phyloP scores from a whole-genome alignment of 208 protist species.

The Crithidia mellificae region DNA sequence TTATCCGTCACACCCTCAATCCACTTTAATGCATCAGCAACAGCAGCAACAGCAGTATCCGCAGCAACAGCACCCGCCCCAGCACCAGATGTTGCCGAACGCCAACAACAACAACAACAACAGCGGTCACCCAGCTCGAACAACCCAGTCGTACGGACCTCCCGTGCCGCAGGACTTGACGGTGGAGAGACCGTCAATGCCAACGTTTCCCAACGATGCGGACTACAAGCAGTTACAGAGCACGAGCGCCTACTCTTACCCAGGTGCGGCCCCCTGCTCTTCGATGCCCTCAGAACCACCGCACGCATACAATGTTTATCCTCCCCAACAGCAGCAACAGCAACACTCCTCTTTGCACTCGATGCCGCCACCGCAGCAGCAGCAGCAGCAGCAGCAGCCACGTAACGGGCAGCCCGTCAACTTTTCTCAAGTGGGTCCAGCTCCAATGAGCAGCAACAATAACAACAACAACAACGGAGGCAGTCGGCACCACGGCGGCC shows the following conservation, averaged over 20 bases:
- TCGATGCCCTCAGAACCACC: slow-evolving; percentile 1
- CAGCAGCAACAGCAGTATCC: not conserved
- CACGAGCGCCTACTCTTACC: not conserved
- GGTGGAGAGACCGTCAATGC: not conserved
- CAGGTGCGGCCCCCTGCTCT: not conserved
- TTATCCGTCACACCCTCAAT: no score
- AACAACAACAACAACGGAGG: not conserved
- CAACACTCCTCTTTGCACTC: not conserved
- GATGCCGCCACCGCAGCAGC: not conserved
- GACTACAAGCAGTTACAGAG: not conserved
- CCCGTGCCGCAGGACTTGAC: not conserved
- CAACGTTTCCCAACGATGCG: not conserved
- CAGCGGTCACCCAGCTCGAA: not conserved
- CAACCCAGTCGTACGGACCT: not conserved
- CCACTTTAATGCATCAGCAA: no score
- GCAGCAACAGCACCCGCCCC: not conserved
- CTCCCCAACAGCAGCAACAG: no score
- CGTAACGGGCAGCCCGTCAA: not conserved
- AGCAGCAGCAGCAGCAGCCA: no score
- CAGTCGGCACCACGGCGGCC: not conserved
- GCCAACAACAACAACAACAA: no score
- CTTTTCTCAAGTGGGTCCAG: not conserved
- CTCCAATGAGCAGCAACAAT: not conserved
- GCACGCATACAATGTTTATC: not conserved
- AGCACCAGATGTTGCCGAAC: no score